These are phyloP conservation scores for Parmales sp. DNA, from an alignment of 108 stramenopile species.

Conservation along the genomic window DNA sequence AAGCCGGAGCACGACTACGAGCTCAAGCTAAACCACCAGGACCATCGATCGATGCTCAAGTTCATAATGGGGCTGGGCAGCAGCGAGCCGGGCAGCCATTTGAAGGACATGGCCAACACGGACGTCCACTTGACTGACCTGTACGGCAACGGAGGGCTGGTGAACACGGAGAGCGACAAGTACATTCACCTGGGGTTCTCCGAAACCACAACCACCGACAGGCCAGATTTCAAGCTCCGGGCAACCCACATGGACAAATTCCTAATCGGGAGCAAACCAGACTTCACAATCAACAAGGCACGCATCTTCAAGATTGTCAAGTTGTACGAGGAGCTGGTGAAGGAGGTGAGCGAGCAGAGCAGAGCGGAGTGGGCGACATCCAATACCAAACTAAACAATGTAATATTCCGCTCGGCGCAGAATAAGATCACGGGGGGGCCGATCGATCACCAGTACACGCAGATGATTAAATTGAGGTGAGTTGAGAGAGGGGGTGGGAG, in stretches of 20 bases:
- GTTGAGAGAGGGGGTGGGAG: neutral
- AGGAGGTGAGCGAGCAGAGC: too few species aligned
- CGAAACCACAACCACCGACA: neutral
- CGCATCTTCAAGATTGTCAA: neutral
- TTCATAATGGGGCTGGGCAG: neutral
- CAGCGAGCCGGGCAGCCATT: neutral
- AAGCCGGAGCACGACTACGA: neutral
- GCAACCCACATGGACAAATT: neutral
- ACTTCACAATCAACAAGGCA: too few species aligned
- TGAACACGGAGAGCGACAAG: neutral
- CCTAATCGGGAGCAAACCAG: neutral
- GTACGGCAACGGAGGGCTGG: neutral
- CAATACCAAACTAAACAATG: too few species aligned
- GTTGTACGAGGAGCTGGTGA: neutral
- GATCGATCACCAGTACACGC: neutral
- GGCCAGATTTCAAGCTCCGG: neutral
- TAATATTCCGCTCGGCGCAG: too few species aligned
- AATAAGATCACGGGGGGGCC: neutral
- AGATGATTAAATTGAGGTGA: neutral
- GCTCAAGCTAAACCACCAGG: neutral
- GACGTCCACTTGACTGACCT: neutral
- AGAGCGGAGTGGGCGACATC: too few species aligned
- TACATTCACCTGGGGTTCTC: neutral
- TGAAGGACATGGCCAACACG: neutral
- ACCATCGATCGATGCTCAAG: slow-evolving; percentile 7